These are phyloP conservation scores for Sporothrix schenckii DNA, from an alignment of 2,329 filamentous ascomycete genomes.

Conservation along the genomic window DNA sequence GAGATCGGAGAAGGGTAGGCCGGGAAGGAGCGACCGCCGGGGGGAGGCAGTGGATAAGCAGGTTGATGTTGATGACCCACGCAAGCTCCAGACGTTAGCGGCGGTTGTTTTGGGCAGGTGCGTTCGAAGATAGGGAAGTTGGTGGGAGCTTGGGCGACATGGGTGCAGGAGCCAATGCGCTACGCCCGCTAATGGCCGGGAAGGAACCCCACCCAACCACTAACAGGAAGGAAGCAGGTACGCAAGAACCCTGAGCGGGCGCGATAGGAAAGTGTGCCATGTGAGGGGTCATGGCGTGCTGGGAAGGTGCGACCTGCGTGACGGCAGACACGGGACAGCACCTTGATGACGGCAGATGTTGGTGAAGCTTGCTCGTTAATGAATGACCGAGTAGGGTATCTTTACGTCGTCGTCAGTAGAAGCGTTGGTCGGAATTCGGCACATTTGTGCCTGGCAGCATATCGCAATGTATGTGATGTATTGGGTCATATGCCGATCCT, in stretches of 20 bases:
- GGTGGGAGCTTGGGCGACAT: not conserved
- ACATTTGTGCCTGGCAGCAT: not conserved
- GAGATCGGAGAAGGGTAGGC: not conserved
- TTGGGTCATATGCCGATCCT: not conserved
- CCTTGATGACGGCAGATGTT: not conserved
- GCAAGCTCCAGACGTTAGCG: slow-evolving; percentile 11
- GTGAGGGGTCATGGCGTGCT: slow-evolving; percentile 17
- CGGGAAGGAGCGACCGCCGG: not conserved
- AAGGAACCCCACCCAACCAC: not conserved
- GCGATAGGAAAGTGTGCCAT: not conserved
- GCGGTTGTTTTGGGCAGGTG: slow-evolving; percentile 29
- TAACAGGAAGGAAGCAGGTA: slow-evolving; percentile 16
- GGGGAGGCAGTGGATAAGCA: not conserved
- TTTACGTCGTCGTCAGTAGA: too few species aligned
- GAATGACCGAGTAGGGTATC: too few species aligned
- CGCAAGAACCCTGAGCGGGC: not conserved
- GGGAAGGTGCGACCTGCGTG: not conserved
- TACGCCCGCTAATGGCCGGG: not conserved
- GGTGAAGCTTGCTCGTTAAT: too few species aligned
- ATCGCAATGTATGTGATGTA: not conserved
- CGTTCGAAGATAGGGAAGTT: not conserved
- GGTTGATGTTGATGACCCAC: not conserved
- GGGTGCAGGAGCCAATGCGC: not conserved
- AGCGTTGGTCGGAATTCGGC: not conserved
- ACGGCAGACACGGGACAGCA: not conserved